Base-by-base conservation (phyloP, 2,329 filamentous ascomycete genomes). In the Sporothrix humicola region DNA sequence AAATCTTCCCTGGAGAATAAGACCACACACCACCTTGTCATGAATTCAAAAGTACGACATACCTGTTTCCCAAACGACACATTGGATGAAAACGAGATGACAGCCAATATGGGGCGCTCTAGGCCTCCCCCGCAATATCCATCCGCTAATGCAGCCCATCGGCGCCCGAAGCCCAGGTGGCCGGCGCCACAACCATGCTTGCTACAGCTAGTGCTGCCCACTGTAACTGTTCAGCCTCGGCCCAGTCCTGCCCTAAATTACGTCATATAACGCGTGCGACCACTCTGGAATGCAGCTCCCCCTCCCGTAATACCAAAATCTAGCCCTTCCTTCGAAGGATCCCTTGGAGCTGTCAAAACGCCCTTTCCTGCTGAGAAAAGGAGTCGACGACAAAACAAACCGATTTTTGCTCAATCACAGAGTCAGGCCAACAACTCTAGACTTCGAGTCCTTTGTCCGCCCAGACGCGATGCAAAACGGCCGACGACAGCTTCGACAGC, bases 251-350 rank as follows among this genome's bases (percentile, higher is more conserved):
- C 31, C 66, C 66, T 69, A 69, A 56, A 46, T 58, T 70, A 70
- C 68, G 68, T 70, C 68, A 70, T 70, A n/a, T 20, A 70, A 56
- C 66, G 66, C 48, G 66, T 56, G 5, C 65, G 13, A n/a, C 37
- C 17, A n/a, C 20, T 37, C 68, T 70, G 52, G 52, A n/a, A 59
- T 58, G 68, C 37, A 70, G 12, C 13, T 46, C 37, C 68, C 52
- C 68, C 68, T 59, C 52, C 37, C 52, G 37, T 58, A 26, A 59
- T 70, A 52, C 44, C 2, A 52, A 52, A 52, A 48, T 42, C n/a
- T 3, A 59, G 8, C 37, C 52, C 68, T 70, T 70, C 68, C 58
- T 70, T 20, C 2, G 42, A 63, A 63, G n/a, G 17, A 58, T 58
- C 68, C 31, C 42, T 69, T 69, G 48, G 37, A 48, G 23, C 8